A percentile compares a stretch with the other conserved stretches of the same genome.
Conservation (phyloP, 2,329 filamentous ascomycete species). For the Aspergillus sp. region DNA sequence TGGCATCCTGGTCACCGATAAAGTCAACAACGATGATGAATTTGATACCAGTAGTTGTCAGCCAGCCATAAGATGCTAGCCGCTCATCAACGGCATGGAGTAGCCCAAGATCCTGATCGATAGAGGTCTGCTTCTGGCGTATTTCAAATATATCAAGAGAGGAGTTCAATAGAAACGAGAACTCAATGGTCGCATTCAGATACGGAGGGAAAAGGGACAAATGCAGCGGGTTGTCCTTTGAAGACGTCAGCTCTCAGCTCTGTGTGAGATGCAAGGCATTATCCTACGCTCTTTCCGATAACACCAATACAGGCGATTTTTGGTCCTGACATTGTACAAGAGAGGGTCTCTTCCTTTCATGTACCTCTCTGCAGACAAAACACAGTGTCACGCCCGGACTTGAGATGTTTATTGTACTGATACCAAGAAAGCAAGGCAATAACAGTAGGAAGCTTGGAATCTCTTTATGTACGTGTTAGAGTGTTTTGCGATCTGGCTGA, state of each 20-base stretch:
- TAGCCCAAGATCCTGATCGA: slow-evolving; percentile 85
- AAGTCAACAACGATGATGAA: slow-evolving; percentile 91
- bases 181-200: slow-evolving; percentile 71
- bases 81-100: slow-evolving; percentile 93
- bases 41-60: slow-evolving; percentile 93
- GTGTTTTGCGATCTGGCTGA: too few species aligned
- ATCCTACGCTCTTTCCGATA: slow-evolving; percentile 84
- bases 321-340: slow-evolving; percentile 56
- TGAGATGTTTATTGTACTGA: too few species aligned
- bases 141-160: slow-evolving; percentile 94
- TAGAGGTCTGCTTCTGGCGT: slow-evolving; percentile 72
- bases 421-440: too few species aligned
- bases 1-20: slow-evolving; percentile 65
- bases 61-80: slow-evolving; percentile 90
- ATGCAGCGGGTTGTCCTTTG: slow-evolving; percentile 92
- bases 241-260: slow-evolving; percentile 8
- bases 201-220: slow-evolving; percentile 85
- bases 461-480: too few species aligned
- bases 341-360: neutral
- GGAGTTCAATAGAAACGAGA: slow-evolving; percentile 86
- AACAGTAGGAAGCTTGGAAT: too few species aligned
- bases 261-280: neutral
- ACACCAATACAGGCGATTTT: slow-evolving; percentile 92
- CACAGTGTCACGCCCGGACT: too few species aligned
- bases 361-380: neutral